Percentiles rank a stretch among this genome's conserved stretches.
These are phyloP conservation scores for Spathaspora girioi DNA, from an alignment of 805 yeast species.

Conservation along the genomic window DNA sequence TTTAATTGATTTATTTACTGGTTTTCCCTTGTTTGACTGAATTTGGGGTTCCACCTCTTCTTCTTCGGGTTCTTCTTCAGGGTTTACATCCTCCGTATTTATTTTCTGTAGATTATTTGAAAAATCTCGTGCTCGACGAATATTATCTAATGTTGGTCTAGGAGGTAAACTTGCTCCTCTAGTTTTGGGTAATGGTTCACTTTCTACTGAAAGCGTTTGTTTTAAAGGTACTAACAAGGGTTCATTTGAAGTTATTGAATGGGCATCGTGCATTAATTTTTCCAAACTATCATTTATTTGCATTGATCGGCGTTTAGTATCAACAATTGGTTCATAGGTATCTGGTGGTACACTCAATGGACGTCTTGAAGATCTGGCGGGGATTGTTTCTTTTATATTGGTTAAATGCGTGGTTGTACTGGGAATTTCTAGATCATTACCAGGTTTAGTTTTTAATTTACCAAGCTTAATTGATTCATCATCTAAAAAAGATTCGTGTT, in stretches of 20 bases:
- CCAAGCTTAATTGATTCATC: slow-evolving; percentile 11
- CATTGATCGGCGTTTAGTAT: slow-evolving; percentile 19
- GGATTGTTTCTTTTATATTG: slow-evolving; percentile 31
- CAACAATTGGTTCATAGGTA: slow-evolving; percentile 2
- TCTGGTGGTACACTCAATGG: slow-evolving; percentile 23
- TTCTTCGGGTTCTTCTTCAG: slow-evolving; percentile 9
- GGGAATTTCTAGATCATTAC: slow-evolving; percentile 15
- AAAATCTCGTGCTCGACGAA: slow-evolving; percentile 7
- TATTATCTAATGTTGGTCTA: slow-evolving; percentile 6
- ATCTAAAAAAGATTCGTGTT: neutral
- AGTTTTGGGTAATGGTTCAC: neutral
- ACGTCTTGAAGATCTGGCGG: slow-evolving; percentile 36
- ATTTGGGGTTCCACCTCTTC: slow-evolving; percentile 31
- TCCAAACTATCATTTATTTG: slow-evolving; percentile 35
- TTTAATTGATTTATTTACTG: slow-evolving; percentile 29
- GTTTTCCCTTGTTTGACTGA: slow-evolving; percentile 23
- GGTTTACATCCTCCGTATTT: slow-evolving; percentile 15
- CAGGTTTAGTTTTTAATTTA: slow-evolving; percentile 9
- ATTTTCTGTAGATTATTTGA: slow-evolving; percentile 2
- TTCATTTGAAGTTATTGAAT: slow-evolving; percentile 3
- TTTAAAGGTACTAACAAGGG: neutral
- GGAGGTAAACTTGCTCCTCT: slow-evolving; percentile 5
- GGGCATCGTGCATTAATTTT: slow-evolving; percentile 25
- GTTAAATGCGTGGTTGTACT: slow-evolving; percentile 30
- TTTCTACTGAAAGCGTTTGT: slow-evolving; percentile 20